A percentile compares a stretch with the other conserved stretches of the same genome.
These are phyloP conservation scores for Eudorina sp. DNA, from an alignment of 139 green algal species.

Conservation along the genomic window DNA sequence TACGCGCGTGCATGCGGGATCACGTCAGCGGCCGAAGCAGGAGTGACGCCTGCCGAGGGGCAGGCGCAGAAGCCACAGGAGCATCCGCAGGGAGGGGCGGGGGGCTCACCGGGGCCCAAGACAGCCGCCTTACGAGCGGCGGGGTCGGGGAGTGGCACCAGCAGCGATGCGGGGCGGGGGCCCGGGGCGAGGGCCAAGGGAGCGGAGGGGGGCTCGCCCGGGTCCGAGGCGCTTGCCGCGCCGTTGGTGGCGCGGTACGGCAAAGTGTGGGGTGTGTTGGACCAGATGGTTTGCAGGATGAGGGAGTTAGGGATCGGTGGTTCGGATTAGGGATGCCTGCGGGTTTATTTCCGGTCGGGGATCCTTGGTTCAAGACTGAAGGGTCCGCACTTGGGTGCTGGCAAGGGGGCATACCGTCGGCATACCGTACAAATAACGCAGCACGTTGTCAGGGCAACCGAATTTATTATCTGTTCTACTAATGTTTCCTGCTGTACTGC, in stretches of 20 bases:
- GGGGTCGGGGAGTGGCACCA: background rate
- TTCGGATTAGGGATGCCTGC: no score
- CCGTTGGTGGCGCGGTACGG: conserved; percentile 12
- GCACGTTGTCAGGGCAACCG: no score
- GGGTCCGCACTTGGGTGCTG: no score
- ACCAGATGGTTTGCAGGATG: conserved; percentile 6
- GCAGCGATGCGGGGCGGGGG: background rate
- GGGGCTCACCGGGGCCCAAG: background rate
- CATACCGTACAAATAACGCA: no score
- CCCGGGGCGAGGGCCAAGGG: background rate
- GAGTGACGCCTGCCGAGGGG: no score
- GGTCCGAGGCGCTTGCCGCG: background rate
- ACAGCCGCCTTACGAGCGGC: background rate
- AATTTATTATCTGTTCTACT: no score
- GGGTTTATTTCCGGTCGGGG: no score
- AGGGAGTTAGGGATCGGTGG: no score
- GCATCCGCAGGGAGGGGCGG: background rate
- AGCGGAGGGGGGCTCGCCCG: no score
- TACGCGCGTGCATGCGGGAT: conserved; percentile 11
- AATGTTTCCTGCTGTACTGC: no score
- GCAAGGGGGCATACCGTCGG: no score
- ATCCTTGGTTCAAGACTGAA: no score
- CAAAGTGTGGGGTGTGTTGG: conserved; percentile 26
- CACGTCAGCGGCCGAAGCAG: background rate
- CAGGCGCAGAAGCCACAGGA: background rate